Evolutionary conservation across 352 stramenopile species (phyloP), one percentile per base, ranked within the genome.

Genomic region (Pythium insidiosum): DNA sequence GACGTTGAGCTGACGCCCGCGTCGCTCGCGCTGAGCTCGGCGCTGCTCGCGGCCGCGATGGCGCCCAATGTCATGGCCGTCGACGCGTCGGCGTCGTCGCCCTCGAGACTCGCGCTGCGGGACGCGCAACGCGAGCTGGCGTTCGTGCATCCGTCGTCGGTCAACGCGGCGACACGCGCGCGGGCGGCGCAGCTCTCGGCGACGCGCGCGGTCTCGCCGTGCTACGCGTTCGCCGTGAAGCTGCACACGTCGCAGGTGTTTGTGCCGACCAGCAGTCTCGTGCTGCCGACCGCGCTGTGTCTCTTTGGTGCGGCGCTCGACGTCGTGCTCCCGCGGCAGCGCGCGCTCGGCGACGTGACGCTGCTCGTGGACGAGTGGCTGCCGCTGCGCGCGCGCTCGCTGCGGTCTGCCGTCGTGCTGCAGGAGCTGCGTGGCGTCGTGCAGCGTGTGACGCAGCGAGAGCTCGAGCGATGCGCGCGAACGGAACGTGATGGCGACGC

Each of bases 61-160:
- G 86, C 94, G 28, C 94, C 94, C 11, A 97, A 98, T 56, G 57
- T 98, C 35, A 82, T 97, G 16, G 74, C 89, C 50, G 59, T 71
- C 20, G 69, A 86, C 37, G 50, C 59, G 4, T 43, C 70, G 18
- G 46, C 84, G 29, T 60, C 66, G 35, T 44, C 35, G 7, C 38
- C 41, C 0, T 23, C 48, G 20, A 40, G 53, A 6, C 37, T 52
- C n/a, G 42, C 21, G 6, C 22, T 61, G 22, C 53, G 53, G 22
- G 47, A 45, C 18, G 61, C 65, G 7, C 67, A 84, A 47, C 56
- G 68, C 21, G 51, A 53, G 7, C 53, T 69, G 18, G 69, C 87
- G 12, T 64, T 73, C 24, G 54, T 92, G 19, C 82, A 92, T 43
- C 79, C 79, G 5, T 59, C 75, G 6, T 88, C 73, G 15, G 69